phyloP scores from a whole-genome alignment of 805 yeast genomes.

The Metschnikowia lunata region DNA sequence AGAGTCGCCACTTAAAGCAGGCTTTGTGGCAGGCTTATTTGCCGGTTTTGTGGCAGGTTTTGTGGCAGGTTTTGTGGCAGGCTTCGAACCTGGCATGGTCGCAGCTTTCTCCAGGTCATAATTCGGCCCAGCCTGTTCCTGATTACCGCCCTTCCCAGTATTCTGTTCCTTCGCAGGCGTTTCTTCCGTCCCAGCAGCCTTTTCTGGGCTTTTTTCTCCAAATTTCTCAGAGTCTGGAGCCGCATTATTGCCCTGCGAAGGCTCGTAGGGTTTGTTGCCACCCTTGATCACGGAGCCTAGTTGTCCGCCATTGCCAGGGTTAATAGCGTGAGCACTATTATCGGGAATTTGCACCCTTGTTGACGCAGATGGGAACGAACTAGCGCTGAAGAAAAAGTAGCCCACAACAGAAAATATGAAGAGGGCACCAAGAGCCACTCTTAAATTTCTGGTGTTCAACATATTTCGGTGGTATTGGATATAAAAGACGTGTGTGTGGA shows the following conservation, averaged over 20 bases:
- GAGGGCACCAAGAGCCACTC: conserved; percentile 48
- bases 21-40: not conserved
- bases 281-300: conserved; percentile 33
- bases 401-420: conserved; percentile 48
- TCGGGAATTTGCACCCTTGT: conserved; percentile 24
- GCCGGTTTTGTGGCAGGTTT: not conserved
- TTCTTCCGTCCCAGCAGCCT: not conserved
- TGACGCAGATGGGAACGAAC: conserved; percentile 29
- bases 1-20: not conserved
- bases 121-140: not conserved
- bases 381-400: conserved; percentile 45
- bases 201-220: not conserved
- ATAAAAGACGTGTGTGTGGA: not conserved
- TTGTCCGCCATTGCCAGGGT: conserved; percentile 24
- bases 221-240: not conserved
- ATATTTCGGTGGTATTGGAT: conserved; percentile 12
- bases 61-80: not conserved
- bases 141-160: not conserved
- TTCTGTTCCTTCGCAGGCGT: not conserved
- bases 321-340: conserved; percentile 10
- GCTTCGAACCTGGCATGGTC: not conserved
- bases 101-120: not conserved
- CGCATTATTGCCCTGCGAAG: conserved; percentile 1
- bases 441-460: conserved; percentile 46
- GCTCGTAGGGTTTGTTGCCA: conserved; percentile 30